phyloP scores from a whole-genome alignment of 805 yeast species.

The Lipomyces starkeyi region DNA sequence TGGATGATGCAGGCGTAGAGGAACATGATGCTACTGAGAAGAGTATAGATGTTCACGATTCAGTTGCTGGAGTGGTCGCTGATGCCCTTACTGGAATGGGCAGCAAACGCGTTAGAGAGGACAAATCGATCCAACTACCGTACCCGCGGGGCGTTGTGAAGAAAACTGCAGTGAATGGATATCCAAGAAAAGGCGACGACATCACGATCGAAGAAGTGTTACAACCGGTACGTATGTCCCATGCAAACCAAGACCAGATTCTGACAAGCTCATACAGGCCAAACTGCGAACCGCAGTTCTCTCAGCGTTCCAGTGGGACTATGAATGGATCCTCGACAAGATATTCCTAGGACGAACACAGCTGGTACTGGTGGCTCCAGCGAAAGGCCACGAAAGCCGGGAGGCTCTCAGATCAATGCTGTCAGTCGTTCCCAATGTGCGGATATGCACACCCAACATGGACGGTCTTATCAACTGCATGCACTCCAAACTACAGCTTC shows the following conservation, averaged over 20 bases:
- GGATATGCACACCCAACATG: conserved; percentile 36
- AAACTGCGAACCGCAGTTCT: conserved; percentile 27
- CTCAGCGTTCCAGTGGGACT: conserved; percentile 37
- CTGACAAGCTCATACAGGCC: conserved; percentile 5
- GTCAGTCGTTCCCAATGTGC: conserved; percentile 20
- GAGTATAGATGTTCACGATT: conserved; percentile 1
- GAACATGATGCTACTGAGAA: conserved; percentile 8
- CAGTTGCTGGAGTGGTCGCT: neutral
- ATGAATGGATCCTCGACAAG: conserved; percentile 33
- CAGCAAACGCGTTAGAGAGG: conserved; percentile 20
- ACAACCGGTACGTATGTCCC: conserved; percentile 25
- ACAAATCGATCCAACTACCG: conserved; percentile 14
- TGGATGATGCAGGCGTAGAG: neutral
- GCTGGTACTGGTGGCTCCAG: conserved; percentile 33
- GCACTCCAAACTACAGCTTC: conserved; percentile 40
- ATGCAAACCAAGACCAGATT: neutral
- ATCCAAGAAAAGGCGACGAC: conserved; percentile 16
- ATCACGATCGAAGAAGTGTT: conserved; percentile 36
- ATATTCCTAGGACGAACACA: conserved; percentile 21
- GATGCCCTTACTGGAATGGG: too few relatives aligned
- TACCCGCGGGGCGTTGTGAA: conserved; percentile 34
- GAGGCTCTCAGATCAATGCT: conserved; percentile 5
- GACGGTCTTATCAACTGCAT: conserved; percentile 31
- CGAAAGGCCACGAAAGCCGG: conserved; percentile 29
- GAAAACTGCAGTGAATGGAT: conserved; percentile 33